phyloP scores from a whole-genome alignment of 2,329 filamentous ascomycete species.

The Exserohilum rostratum region DNA sequence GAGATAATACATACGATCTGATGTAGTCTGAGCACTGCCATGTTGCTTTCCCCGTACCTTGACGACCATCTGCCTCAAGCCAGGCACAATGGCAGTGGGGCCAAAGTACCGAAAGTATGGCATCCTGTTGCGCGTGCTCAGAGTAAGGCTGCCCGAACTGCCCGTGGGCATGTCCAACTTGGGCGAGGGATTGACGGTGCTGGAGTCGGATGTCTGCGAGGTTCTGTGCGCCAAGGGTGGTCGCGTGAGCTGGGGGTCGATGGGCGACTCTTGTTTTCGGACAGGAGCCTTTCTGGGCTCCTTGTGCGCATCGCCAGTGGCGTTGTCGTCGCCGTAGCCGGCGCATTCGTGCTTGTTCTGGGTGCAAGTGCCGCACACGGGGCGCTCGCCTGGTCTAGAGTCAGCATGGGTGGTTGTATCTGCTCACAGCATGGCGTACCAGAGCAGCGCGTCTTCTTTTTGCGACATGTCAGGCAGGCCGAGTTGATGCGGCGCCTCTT shows the following conservation, averaged over 20 bases:
- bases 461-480: conserved; percentile 55
- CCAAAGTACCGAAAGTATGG: conserved; percentile 93
- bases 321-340: conserved; percentile 52
- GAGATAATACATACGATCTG: conserved; percentile 48
- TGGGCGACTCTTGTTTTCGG: conserved; percentile 29
- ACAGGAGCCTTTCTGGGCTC: conserved; percentile 26
- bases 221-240: conserved; percentile 28
- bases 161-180: conserved; percentile 28
- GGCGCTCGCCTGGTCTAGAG: conserved; percentile 42
- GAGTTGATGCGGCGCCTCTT: conserved; percentile 51
- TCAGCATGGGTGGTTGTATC: conserved; percentile 12
- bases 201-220: conserved; percentile 34
- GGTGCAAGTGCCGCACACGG: conserved; percentile 53
- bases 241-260: conserved; percentile 34
- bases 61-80: conserved; percentile 91
- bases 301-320: conserved; percentile 22
- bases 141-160: conserved; percentile 37
- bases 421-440: conserved; percentile 27
- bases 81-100: conserved; percentile 87
- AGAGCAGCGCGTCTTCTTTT: conserved; percentile 58
- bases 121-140: conserved; percentile 67
- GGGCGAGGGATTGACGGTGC: conserved; percentile 18
- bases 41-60: conserved; percentile 71
- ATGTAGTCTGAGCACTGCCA: conserved; percentile 64
- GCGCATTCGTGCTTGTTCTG: conserved; percentile 57